Base-by-base conservation (phyloP, 2,329 filamentous ascomycete species). In the Fusarium avenaceum region DNA sequence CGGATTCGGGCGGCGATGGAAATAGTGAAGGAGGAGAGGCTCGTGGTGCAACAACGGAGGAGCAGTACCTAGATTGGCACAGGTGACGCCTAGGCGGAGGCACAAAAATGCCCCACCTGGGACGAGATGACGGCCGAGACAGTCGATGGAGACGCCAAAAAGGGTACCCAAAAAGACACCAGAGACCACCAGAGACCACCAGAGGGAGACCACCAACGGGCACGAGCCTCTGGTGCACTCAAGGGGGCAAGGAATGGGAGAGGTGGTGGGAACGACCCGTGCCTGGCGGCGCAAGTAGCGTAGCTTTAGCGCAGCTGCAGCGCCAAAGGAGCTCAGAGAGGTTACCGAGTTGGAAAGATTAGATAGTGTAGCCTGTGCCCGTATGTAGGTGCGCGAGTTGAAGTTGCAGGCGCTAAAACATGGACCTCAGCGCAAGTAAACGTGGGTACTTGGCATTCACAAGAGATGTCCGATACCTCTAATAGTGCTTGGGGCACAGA, bases 51-150 rank as follows among this genome's bases (percentile, higher is more conserved):
- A 74, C 72, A 65, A 74, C 57, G 68, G 67, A 74, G 68, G 70
- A 74, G 70, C 70, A 74, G 68, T 72, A 65, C 61, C 61, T 65
- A 74, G 72, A 74, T 74, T 74, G 72, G 72, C 71, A 74, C 71
- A 74, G 72, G 72, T 74, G 72, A 74, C 72, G 72, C 72, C 70
- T 74, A 59, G 70, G 67, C 67, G 70, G 70, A 71, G 73, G 73
- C 67, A 76, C 70, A 72, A 70, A 71, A 75, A 69, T 51, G 67
- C 73, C 75, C 75, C 74, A 77, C 75, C 69, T 74, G 66, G 72
- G 68, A 73, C 71, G 70, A 75, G 72, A 76, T 75, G 75, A 72
- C 66, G 75, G 74, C 66, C 69, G 72, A 76, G 72, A 74, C 74
- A 76, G 72, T 61, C 62, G 63, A 74, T 54, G 54, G 57, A 67